Evolutionary conservation across 805 yeast genomes (phyloP).

Genomic region (Saccharomyces paradoxus): DNA sequence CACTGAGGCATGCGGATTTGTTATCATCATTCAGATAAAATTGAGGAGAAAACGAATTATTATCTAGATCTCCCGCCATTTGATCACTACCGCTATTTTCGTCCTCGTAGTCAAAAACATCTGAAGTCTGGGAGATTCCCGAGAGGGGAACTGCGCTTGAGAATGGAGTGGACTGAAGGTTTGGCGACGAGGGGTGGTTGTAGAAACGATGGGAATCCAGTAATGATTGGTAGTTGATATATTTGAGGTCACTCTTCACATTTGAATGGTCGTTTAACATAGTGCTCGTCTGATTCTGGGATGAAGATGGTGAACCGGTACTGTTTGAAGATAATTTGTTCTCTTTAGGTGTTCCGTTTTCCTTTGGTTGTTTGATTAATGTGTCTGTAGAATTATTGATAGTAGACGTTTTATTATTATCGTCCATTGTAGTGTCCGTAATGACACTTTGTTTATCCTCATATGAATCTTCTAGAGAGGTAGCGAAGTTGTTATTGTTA

Average conservation of each 20-base stretch:
- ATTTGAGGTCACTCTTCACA: slow-evolving; percentile 4
- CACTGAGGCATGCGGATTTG: not conserved
- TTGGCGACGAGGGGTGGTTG: slow-evolving; percentile 6
- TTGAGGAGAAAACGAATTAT: not conserved
- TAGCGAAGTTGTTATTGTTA: not conserved
- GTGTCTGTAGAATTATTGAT: slow-evolving; percentile 13
- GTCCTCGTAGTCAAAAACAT: not conserved
- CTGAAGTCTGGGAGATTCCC: slow-evolving; percentile 1
- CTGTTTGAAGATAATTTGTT: not conserved
- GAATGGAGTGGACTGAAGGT: not conserved
- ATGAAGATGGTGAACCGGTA: not conserved
- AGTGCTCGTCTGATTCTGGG: not conserved
- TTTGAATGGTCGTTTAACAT: not conserved
- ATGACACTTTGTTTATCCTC: slow-evolving; percentile 9
- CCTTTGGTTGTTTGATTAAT: slow-evolving; percentile 4
- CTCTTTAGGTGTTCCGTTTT: not conserved
- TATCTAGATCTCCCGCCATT: not conserved
- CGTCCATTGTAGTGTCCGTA: slow-evolving; percentile 16
- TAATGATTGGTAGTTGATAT: slow-evolving; percentile 22
- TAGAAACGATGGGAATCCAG: slow-evolving; percentile 24
- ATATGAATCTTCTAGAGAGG: not conserved
- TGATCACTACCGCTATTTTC: not conserved
- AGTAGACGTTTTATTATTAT: slow-evolving; percentile 1
- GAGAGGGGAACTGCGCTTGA: slow-evolving; percentile 1
- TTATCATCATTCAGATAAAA: not conserved